Evolutionary conservation across 139 green algal species (phyloP).

Genomic region (Zygnema cylindricum): DNA sequence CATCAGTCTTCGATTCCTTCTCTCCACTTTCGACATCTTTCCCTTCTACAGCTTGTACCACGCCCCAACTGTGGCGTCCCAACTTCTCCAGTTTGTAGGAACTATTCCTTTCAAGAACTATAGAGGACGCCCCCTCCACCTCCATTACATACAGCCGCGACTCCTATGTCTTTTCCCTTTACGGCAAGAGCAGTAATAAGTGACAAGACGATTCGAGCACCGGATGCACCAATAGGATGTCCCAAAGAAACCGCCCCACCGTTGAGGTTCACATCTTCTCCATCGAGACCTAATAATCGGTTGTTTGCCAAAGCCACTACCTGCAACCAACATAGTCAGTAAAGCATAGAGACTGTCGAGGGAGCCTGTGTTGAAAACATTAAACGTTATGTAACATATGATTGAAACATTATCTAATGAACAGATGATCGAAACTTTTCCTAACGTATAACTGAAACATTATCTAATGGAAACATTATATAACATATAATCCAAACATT

Average conservation of each 20-base stretch:
- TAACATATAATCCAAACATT: too few relatives aligned
- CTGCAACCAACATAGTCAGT: constrained; percentile 64
- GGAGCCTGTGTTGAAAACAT: too few relatives aligned
- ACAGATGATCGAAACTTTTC: constrained; percentile 1
- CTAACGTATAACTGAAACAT: constrained; percentile 10
- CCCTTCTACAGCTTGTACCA: not conserved
- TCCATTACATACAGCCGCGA: constrained; percentile 62
- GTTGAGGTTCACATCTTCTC: constrained; percentile 80
- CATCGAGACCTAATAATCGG: constrained; percentile 67
- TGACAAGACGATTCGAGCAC: constrained; percentile 71
- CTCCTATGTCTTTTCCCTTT: constrained; percentile 67
- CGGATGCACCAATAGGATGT: constrained; percentile 84
- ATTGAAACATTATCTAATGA: not conserved
- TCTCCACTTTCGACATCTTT: not conserved
- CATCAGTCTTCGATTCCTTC: not conserved
- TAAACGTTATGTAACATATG: too few relatives aligned
- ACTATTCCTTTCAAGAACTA: constrained; percentile 25
- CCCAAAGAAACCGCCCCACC: constrained; percentile 86
- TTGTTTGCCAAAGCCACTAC: constrained; percentile 75
- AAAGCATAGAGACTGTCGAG: too few relatives aligned
- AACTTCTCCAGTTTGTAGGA: not conserved
- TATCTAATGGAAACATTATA: too few relatives aligned
- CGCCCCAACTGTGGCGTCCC: not conserved
- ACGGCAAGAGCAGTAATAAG: constrained; percentile 62
- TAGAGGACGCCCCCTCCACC: constrained; percentile 30